Evolutionary conservation across 2,329 filamentous ascomycete genomes (phyloP), one percentile per base, ranked within the genome.

Genomic region (Colletotrichum cuscutae): DNA sequence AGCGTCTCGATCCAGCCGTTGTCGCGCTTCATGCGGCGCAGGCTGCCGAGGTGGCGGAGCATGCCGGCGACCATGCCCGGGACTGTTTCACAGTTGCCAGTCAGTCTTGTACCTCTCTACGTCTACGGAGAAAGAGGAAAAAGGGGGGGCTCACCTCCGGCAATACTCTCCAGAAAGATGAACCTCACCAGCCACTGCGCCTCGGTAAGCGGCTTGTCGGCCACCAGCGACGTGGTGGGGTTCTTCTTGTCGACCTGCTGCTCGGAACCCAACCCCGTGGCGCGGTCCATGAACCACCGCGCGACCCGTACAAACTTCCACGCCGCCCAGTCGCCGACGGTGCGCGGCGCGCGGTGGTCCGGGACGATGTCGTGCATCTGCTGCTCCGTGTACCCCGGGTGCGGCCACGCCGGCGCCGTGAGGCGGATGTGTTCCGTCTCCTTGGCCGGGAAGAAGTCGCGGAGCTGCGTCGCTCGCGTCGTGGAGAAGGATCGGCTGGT

Each of bases 31-130:
- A 98, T 92, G 32, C 92, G 89, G 57, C 96, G 89, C 78, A 98
- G 89, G 76, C 92, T 95, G 80, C 93, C 91, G 49, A 98, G 87
- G 83, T 99, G 97, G 42, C 97, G 89, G 19, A 98, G 87, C 94
- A 98, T 98, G 26, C 95, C 97, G 0, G 93, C 97, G 0, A 98
- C 96, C 95, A 98, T 98, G 8, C 97, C 97, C 0, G 97, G 97
- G 0, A 98, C 97, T 75, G 42, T 49, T 19, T 19, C 1, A 30
- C 13, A 9, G 13, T 2, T 12, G 9, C 5, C 5, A 0, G 52
- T 72, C 53, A 69, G 65, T n/a, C 15, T 56, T n/a, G 3, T 49
- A 37, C 15, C 1, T 15, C 13, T 15, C 2, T 19, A 42, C 26
- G 28, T 7, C 28, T 28, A 28, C 28, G 2, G 28, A 28, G 28